phyloP scores from a whole-genome alignment of 257 asterid species.

The Paulownia fortunei region DNA sequence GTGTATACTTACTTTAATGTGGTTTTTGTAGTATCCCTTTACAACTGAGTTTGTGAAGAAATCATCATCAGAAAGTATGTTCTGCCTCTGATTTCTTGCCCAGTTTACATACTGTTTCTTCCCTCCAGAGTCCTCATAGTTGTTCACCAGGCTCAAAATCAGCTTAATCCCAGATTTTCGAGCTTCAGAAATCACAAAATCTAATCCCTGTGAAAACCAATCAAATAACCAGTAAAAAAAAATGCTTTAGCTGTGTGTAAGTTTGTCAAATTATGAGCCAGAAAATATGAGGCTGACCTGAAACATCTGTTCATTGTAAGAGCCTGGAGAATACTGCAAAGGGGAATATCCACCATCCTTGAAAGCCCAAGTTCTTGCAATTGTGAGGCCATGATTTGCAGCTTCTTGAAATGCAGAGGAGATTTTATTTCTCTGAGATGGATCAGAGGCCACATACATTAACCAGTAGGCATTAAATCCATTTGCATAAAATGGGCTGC shows the following conservation, averaged over 20 bases:
- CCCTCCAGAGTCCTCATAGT: conserved; percentile 63
- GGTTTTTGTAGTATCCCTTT: conserved; percentile 57
- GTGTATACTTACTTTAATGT: conserved; percentile 52
- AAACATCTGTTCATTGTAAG: conserved; percentile 62
- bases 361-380: conserved; percentile 77
- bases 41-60: conserved; percentile 61
- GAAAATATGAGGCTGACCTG: conserved; percentile 39
- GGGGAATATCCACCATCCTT: conserved; percentile 62
- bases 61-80: conserved; percentile 57
- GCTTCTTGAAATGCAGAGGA: conserved; percentile 54
- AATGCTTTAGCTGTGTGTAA: not conserved
- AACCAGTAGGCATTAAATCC: conserved; percentile 74
- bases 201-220: conserved; percentile 54
- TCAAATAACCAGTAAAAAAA: not conserved
- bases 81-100: conserved; percentile 59
- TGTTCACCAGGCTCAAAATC: conserved; percentile 67
- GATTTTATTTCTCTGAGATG: conserved; percentile 48
- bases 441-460: conserved; percentile 54
- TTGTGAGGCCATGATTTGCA: conserved; percentile 43
- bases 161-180: conserved; percentile 60
- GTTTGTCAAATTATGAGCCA: not conserved
- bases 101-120: conserved; percentile 68
- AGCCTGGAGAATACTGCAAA: conserved; percentile 67
- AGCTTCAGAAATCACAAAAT: conserved; percentile 70
- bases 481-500: conserved; percentile 52